phyloP scores from a whole-genome alignment of 2,329 filamentous ascomycete genomes.

The Pseudohalonectria lignicola region DNA sequence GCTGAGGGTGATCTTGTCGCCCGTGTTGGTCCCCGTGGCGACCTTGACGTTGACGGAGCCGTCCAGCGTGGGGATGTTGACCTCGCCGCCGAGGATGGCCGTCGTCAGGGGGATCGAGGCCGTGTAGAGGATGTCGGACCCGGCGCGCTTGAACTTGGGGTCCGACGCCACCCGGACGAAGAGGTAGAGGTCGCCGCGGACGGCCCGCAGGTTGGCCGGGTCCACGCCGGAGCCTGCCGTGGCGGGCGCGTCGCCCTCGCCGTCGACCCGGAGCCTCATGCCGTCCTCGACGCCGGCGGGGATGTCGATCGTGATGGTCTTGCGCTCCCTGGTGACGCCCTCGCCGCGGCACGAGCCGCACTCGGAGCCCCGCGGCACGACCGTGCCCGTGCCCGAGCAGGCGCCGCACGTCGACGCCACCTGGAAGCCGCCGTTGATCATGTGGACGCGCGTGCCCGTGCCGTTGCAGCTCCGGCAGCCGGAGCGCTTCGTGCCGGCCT shows the following conservation, averaged over 20 bases:
- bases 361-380: slow-evolving; percentile 68
- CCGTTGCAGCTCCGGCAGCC: slow-evolving; percentile 76
- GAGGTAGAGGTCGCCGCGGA: slow-evolving; percentile 82
- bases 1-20: slow-evolving; percentile 77
- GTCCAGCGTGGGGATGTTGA: slow-evolving; percentile 80
- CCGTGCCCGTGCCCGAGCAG: slow-evolving; percentile 69
- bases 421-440: slow-evolving; percentile 89
- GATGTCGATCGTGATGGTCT: slow-evolving; percentile 81
- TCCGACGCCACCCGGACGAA: slow-evolving; percentile 84
- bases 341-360: slow-evolving; percentile 72
- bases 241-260: slow-evolving; percentile 77
- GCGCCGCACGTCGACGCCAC: slow-evolving; percentile 81
- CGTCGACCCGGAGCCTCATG: slow-evolving; percentile 77
- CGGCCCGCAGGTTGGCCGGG: slow-evolving; percentile 50
- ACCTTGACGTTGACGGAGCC: slow-evolving; percentile 86
- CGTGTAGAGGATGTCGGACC: slow-evolving; percentile 87
- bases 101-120: slow-evolving; percentile 87
- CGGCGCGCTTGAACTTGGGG: slow-evolving; percentile 75
- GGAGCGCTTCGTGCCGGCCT: slow-evolving; percentile 62
- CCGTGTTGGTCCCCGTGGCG: slow-evolving; percentile 80
- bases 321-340: slow-evolving; percentile 73
- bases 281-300: slow-evolving; percentile 93
- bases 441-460: slow-evolving; percentile 76
- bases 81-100: slow-evolving; percentile 82
- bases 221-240: slow-evolving; percentile 62